These are phyloP conservation scores for Astragalus glycyphyllos DNA, from an alignment of 306 rosid genomes.

Conservation along the genomic window DNA sequence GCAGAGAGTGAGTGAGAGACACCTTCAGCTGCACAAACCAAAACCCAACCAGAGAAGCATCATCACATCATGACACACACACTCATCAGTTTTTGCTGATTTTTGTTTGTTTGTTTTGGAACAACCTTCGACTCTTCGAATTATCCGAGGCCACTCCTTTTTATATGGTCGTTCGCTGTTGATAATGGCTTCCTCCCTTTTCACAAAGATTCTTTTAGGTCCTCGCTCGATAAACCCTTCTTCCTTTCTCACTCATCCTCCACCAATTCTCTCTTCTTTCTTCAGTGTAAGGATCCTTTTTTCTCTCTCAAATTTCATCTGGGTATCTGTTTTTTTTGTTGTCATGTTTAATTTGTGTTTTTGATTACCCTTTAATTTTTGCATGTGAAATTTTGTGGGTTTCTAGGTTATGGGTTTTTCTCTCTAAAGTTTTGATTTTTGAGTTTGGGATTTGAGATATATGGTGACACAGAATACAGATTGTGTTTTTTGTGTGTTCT, in stretches of 20 bases:
- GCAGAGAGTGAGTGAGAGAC: too few relatives aligned
- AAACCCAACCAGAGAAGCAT: too few relatives aligned
- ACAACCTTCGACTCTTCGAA: slow-evolving; percentile 10
- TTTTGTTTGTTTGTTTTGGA: neutral
- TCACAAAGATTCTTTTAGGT: slow-evolving; percentile 58
- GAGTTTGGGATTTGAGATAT: slow-evolving; percentile 23
- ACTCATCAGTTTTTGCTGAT: too few relatives aligned
- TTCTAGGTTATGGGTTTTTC: slow-evolving; percentile 11
- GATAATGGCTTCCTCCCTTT: slow-evolving; percentile 69
- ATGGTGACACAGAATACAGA: neutral
- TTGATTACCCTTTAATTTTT: neutral
- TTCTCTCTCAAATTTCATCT: slow-evolving; percentile 21
- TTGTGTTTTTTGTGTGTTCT: neutral
- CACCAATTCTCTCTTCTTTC: slow-evolving; percentile 59
- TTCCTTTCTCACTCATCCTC: slow-evolving; percentile 45
- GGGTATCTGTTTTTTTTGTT: slow-evolving; percentile 15
- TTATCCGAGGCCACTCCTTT: slow-evolving; percentile 27
- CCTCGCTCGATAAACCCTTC: slow-evolving; percentile 63
- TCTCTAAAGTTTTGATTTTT: slow-evolving; percentile 37
- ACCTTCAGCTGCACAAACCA: too few relatives aligned
- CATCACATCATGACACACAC: too few relatives aligned
- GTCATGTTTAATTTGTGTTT: neutral
- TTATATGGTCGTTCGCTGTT: slow-evolving; percentile 9
- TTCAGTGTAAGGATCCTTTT: slow-evolving; percentile 56
- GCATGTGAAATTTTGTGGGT: slow-evolving; percentile 19